Conservation (phyloP, 2,329 filamentous ascomycete genomes). For the Ramularia collo-cygni region DNA sequence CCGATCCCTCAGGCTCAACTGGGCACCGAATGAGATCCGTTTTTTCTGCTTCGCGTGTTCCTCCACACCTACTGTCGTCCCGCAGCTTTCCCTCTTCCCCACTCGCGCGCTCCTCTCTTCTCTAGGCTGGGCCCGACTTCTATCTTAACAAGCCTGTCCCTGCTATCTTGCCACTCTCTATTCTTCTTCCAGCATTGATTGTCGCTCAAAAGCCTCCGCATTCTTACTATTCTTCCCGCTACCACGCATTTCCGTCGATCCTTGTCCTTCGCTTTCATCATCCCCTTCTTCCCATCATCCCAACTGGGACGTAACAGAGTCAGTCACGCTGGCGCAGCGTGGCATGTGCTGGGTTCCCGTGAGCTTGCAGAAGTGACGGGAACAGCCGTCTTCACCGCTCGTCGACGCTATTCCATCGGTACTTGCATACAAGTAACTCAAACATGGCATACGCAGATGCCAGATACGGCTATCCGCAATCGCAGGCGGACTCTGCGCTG, state of each 20-base stretch:
- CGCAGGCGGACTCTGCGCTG: slow-evolving; percentile 18
- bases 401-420: slow-evolving; percentile 11
- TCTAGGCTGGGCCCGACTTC: slow-evolving; percentile 6
- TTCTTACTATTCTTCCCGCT: neutral
- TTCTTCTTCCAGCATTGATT: slow-evolving; percentile 25
- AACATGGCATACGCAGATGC: slow-evolving; percentile 22
- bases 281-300: slow-evolving; percentile 7
- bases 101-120: slow-evolving; percentile 1
- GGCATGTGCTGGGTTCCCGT: slow-evolving; percentile 11
- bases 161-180: slow-evolving; percentile 21
- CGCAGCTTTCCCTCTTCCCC: slow-evolving; percentile 3
- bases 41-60: slow-evolving; percentile 3
- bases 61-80: slow-evolving; percentile 7
- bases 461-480: slow-evolving; percentile 21
- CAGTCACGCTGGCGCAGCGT: slow-evolving; percentile 13
- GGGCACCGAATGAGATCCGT: slow-evolving; percentile 16
- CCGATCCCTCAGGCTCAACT: slow-evolving; percentile 15
- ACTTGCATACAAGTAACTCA: slow-evolving; percentile 21
- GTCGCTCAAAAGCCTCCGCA: slow-evolving; percentile 13
- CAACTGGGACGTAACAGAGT: slow-evolving; percentile 14
- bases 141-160: slow-evolving; percentile 28
- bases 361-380: slow-evolving; percentile 15
- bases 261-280: slow-evolving; percentile 5
- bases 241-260: slow-evolving; percentile 6
- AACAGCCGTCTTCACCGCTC: slow-evolving; percentile 24